These are phyloP conservation scores for Blepharisma undulans DNA, from an alignment of 169 alveolate genomes.

Conservation along the genomic window DNA sequence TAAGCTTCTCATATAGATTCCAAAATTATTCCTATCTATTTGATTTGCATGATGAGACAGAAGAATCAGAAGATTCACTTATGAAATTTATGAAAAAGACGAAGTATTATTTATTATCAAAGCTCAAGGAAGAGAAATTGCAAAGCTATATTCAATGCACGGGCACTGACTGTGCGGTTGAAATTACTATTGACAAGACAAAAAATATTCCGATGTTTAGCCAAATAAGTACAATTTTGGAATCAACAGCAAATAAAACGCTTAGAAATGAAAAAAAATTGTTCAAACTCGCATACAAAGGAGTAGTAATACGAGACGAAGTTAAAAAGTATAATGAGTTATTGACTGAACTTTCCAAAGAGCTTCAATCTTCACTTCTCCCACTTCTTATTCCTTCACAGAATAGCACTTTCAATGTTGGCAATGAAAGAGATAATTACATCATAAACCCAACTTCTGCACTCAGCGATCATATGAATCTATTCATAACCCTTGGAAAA, in stretches of 20 bases:
- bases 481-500: constrained; percentile 79
- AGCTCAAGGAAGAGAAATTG: neutral
- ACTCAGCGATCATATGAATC: neutral
- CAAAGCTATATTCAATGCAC: neutral
- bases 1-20: no score
- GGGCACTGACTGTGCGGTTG: neutral
- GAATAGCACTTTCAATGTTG: constrained; percentile 5
- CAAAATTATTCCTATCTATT: neutral
- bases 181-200: neutral
- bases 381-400: neutral
- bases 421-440: constrained; percentile 28
- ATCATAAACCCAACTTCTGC: constrained; percentile 33
- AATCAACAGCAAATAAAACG: neutral
- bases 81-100: neutral
- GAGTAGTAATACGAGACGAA: neutral
- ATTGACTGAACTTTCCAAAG: neutral
- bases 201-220: neutral
- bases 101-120: neutral
- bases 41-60: neutral
- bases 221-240: neutral
- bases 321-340: neutral
- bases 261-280: neutral
- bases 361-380: neutral
- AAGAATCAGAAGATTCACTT: neutral
- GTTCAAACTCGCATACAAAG: neutral